Evolutionary conservation across 768 basidiomycete species (phyloP), one percentile per base, ranked within the genome.

Genomic region (Lepiota subincarnata): DNA sequence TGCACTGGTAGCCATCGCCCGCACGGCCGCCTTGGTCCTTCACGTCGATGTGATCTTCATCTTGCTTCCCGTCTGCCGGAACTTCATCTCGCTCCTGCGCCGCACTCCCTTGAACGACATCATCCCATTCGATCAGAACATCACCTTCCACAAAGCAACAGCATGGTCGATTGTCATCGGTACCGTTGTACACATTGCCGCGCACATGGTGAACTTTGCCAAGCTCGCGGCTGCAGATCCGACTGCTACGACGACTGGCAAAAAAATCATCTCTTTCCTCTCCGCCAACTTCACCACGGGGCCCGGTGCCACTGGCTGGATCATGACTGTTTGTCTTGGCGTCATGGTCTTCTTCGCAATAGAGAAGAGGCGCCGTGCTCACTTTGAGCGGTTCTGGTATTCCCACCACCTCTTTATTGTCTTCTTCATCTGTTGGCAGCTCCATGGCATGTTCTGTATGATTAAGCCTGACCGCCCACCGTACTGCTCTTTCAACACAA

Each of bases 361-460:
- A 59, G 93, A 94, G 71, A 94, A 89, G 73, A 73, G 79, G 26
- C 82, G 86, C 48, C 79, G 83, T 52, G 79, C 82, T 11, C 80
- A 85, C 60, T 98, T 94, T 60, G 93, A 98, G 72, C 72, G 78
- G 64, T 95, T 95, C 75, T 93, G 89, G 87, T 92, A 92, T 68
- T 79, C 82, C 7, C 85, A 91, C 65, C 89, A 97, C 67, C 76
- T 97, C 56, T 96, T 94, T 75, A 81, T 96, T 63, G 66, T 90
- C 54, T 96, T 96, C 81, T 97, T 98, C 77, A 79, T 92, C 67
- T 74, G 77, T 65, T 97, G 95, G 95, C 95, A 98, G 67, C 74
- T 96, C 26, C 94, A 95, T 64, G 93, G 93, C 50, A 88, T 95
- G 89, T 95, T 92, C 82, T 94, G 92, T 73, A 92, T 94, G 90